phyloP scores from a whole-genome alignment of 2,329 filamentous ascomycete species.

The Monilinia fructicola region DNA sequence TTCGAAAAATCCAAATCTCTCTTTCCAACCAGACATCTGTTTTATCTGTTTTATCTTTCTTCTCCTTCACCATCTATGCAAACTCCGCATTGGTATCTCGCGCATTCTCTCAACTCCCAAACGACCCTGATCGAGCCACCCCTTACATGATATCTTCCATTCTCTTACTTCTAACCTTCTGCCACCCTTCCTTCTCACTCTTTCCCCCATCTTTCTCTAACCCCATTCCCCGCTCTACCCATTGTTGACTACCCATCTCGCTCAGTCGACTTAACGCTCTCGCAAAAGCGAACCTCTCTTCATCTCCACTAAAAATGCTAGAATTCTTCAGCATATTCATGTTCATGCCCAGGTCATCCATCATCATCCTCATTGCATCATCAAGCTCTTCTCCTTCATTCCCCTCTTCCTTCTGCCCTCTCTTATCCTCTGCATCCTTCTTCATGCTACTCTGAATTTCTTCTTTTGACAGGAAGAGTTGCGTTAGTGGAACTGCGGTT shows the following conservation, averaged over 20 bases:
- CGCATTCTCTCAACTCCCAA: not conserved
- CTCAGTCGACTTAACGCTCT: constrained; percentile 78
- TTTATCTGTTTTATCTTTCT: not conserved
- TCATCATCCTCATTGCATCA: constrained; percentile 72
- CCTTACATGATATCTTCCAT: constrained; percentile 47
- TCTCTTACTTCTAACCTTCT: constrained; percentile 49
- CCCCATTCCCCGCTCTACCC: constrained; percentile 77
- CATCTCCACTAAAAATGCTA: constrained; percentile 87
- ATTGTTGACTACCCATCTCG: constrained; percentile 93
- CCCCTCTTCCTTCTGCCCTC: constrained; percentile 43
- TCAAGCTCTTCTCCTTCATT: constrained; percentile 47
- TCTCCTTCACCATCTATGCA: not conserved
- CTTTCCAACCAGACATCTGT: not conserved
- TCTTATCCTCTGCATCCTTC: constrained; percentile 45
- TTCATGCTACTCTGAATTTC: constrained; percentile 64
- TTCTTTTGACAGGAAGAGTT: constrained; percentile 77
- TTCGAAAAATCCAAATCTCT: not conserved
- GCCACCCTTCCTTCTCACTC: constrained; percentile 49
- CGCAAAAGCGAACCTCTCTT: constrained; percentile 95
- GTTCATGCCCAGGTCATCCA: constrained; percentile 85
- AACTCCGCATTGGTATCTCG: constrained; percentile 4
- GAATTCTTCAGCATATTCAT: constrained; percentile 82
- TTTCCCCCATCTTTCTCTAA: constrained; percentile 46
- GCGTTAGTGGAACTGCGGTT: constrained; percentile 76
- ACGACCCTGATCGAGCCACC: not conserved